Evolutionary conservation across 768 basidiomycete genomes (phyloP).

Genomic region (Kwoniella europaea): DNA sequence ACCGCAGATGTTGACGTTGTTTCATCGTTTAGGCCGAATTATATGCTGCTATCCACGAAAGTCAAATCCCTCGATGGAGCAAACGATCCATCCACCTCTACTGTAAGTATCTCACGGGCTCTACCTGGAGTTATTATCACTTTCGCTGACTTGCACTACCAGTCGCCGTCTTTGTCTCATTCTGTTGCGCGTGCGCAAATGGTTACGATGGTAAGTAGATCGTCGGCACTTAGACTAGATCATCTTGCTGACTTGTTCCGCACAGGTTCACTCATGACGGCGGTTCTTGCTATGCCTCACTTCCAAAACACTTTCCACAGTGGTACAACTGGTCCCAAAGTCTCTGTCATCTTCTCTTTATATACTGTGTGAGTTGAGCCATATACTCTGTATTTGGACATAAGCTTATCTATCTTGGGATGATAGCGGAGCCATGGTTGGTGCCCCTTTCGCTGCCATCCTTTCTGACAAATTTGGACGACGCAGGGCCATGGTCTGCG

Average conservation of each 20-base stretch:
- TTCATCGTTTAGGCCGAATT: conserved; percentile 20
- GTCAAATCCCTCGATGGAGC: conserved; percentile 28
- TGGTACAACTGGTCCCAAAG: conserved; percentile 28
- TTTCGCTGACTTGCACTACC: background rate
- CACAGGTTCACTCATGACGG: conserved; percentile 38
- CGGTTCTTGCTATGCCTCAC: conserved; percentile 39
- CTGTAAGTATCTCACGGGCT: conserved; percentile 13
- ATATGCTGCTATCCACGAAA: conserved; percentile 29
- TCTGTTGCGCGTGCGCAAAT: conserved; percentile 39
- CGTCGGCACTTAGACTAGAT: background rate
- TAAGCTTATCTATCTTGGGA: background rate
- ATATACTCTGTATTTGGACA: too few relatives aligned
- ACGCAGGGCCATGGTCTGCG: conserved; percentile 55
- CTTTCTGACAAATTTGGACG: conserved; percentile 56
- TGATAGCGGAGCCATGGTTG: conserved; percentile 43
- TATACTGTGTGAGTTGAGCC: conserved; percentile 30
- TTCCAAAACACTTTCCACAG: conserved; percentile 39
- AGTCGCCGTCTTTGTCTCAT: conserved; percentile 33
- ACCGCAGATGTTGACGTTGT: background rate
- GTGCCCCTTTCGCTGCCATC: conserved; percentile 54
- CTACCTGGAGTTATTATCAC: background rate
- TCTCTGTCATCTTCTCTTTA: conserved; percentile 43
- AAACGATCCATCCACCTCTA: conserved; percentile 27
- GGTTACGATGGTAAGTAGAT: conserved; percentile 38
- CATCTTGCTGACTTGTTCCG: background rate